Base-by-base conservation (phyloP, 805 yeast species). In the Ogataea wickerhamii region DNA sequence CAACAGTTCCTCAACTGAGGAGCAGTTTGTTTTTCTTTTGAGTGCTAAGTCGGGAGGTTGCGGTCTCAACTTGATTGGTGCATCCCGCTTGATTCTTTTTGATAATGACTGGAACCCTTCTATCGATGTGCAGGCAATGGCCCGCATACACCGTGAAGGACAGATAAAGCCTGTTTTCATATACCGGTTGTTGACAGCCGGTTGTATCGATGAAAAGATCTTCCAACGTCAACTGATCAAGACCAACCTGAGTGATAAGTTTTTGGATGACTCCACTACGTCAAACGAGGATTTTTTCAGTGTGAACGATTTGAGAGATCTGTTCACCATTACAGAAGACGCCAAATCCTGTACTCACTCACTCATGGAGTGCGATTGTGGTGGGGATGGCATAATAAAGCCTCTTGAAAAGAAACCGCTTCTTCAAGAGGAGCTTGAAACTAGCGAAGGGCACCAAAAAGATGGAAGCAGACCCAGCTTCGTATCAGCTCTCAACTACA, bases 61-160 rank as follows among this genome's bases (percentile, higher is more conserved):
- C 43, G 98, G 98, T 0, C 67, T 93, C 28, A 93, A 93, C 53
- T 66, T 93, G 23, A 74, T 86, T 23, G 98, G 98, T 0, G 98
- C 95, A 0, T 86, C 95, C 0, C 64, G 98, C 19, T 63, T 93
- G 28, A 71, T 93, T 4, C 63, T 93, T 17, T 83, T 86, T 54
- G 98, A 93, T 56, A 87, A 93, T 47, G 98, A 93, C 55, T 93
- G 98, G 98, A 93, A 93, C 47, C 98, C 98, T 0, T 78, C 96
- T 0, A 72, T 82, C 10, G 98, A 93, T 55, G 59, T 84, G 23
- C 98, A 93, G 58, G 95, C 97, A 0, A 86, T 91, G 94, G 95
- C 97, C 1, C 67, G 98, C 45, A 80, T 93, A 5, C 96, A 91
- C 55, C 70, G 98, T 51, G 97, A 91, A 58, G 98, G 98, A 0